phyloP scores from a whole-genome alignment of 352 stramenopile species.

The Globisporangium recalcitrans region DNA sequence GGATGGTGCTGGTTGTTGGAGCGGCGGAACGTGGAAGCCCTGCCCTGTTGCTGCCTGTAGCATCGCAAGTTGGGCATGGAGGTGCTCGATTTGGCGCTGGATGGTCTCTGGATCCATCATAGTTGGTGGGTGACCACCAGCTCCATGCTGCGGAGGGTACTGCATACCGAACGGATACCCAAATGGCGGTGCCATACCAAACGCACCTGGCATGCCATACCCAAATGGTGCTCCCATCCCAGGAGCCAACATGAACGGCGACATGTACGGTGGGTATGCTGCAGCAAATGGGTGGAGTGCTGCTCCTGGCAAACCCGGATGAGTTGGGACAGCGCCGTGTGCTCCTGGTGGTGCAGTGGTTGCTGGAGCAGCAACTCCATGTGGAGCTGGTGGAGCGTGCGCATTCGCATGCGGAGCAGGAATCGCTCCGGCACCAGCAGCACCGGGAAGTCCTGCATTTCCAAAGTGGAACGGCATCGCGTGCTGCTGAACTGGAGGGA shows the following conservation, averaged over 20 bases:
- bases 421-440: neutral
- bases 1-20: constrained; percentile 5
- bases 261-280: constrained; percentile 51
- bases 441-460: constrained; percentile 16
- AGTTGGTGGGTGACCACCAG: constrained; percentile 14
- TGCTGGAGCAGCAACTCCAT: constrained; percentile 19
- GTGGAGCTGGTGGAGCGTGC: neutral
- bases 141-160: constrained; percentile 22
- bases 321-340: constrained; percentile 6
- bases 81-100: constrained; percentile 46
- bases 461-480: constrained; percentile 24
- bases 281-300: constrained; percentile 26
- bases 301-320: constrained; percentile 6
- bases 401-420: constrained; percentile 3
- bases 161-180: constrained; percentile 38
- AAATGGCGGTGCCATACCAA: constrained; percentile 48
- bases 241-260: constrained; percentile 58
- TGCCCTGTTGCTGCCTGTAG: constrained; percentile 27
- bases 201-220: constrained; percentile 47
- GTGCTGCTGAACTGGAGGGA: constrained; percentile 7
- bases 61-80: constrained; percentile 45
- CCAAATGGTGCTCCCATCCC: constrained; percentile 40
- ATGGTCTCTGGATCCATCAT: constrained; percentile 40
- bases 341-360: constrained; percentile 5
- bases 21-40: constrained; percentile 7